Evolutionary conservation across 2,329 filamentous ascomycete species (phyloP), one percentile per base, ranked within the genome.

Genomic region (Polychaeton citri): DNA sequence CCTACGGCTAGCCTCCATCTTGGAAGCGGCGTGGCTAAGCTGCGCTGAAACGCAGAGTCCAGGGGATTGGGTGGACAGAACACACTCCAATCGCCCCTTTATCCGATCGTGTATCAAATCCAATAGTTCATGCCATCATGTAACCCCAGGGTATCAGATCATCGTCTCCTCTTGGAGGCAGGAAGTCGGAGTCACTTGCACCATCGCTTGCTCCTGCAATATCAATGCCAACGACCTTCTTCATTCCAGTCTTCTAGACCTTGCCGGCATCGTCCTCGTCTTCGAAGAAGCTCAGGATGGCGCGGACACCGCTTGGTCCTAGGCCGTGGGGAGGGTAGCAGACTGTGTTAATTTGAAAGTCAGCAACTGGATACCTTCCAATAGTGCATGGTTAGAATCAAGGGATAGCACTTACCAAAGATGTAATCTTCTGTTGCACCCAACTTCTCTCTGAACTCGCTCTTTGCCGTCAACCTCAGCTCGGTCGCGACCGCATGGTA

Each of bases 261-360:
- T 48, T 53, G 19, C 43, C 40, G 20, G 30, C 36, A 8, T 51
- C 53, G 37, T 60, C 53, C 17, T 75, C 74, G 45, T 83, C 83
- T 59, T 88, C 81, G 58, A 94, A 90, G 65, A 93, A 94, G 55
- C 79, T 81, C 63, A 94, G 69, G 47, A 95, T 76, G n/a, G 86
- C 84, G 55, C 81, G 76, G 43, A 86, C 76, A 30, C 86, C 87
- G 43, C 78, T 74, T 32, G 87, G 76, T 2, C 85, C 85, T 19
- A 95, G 69, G 6, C 87, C 86, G 52, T 86, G 79, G 39, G 81
- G 78, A 28, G 87, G 87, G 60, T 93, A 95, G 54, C 83, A 86
- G 46, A 95, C 85, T 56, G 34, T 13, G 17, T 31, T n/a, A n/a
- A n/a, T n/a, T n/a, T n/a, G n/a, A n/a, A n/a, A n/a, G n/a, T n/a